Conservation (phyloP, 2,329 filamentous ascomycete genomes). For the Furcasterigmium furcatum region DNA sequence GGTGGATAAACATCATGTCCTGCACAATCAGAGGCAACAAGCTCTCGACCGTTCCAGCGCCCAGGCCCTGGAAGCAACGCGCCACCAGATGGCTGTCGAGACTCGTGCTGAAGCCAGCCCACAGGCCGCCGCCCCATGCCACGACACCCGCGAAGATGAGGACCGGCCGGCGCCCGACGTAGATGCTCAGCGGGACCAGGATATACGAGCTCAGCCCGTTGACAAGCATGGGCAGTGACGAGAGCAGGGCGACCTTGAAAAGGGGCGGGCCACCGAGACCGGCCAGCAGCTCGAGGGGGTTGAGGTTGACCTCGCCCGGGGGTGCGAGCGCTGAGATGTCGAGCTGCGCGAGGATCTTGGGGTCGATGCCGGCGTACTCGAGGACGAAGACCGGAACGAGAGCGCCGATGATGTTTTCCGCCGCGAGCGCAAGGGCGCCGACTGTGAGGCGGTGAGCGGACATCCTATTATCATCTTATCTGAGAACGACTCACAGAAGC, state of each 20-base stretch:
- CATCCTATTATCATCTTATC: neutral
- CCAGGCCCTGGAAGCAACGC: conserved; percentile 28
- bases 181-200: conserved; percentile 33
- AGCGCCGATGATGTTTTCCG: conserved; percentile 20
- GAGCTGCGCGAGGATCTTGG: conserved; percentile 19
- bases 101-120: conserved; percentile 26
- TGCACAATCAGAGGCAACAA: conserved; percentile 33
- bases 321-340: conserved; percentile 14
- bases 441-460: no score
- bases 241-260: conserved; percentile 23
- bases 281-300: conserved; percentile 24
- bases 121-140: conserved; percentile 30
- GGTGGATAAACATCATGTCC: conserved; percentile 34
- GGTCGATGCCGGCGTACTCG: conserved; percentile 27
- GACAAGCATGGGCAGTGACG: conserved; percentile 28
- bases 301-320: conserved; percentile 14
- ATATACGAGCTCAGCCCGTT: conserved; percentile 30
- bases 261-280: conserved; percentile 21
- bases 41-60: conserved; percentile 29
- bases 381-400: conserved; percentile 29
- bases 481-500: conserved; percentile 20
- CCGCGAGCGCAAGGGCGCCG: conserved; percentile 11
- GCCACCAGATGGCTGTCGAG: conserved; percentile 27
- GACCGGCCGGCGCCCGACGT: conserved; percentile 30
- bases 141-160: conserved; percentile 25